A percentile compares a stretch with the other conserved stretches of the same genome.
Evolutionary conservation across 2,329 filamentous ascomycete species (phyloP).

Genomic region (Onygenales sp.): DNA sequence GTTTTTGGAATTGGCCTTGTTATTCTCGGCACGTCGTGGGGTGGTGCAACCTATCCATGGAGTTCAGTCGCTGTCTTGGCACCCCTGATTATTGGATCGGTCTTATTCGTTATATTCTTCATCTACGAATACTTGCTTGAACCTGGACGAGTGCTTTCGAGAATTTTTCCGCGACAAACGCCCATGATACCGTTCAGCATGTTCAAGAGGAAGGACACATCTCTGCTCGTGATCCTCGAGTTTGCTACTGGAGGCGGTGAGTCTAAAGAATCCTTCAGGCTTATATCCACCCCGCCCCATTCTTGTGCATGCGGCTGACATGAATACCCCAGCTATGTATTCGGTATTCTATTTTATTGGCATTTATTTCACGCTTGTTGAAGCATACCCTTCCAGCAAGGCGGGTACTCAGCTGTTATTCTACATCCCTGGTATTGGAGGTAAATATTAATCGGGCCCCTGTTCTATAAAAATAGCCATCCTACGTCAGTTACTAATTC

Average conservation of each 20-base stretch:
- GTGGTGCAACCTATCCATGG: constrained; percentile 46
- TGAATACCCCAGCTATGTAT: constrained; percentile 25
- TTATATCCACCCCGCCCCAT: neutral
- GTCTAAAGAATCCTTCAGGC: constrained; percentile 7
- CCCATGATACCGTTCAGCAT: constrained; percentile 57
- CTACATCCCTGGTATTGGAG: constrained; percentile 54
- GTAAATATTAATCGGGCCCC: constrained; percentile 23
- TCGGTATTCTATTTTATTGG: constrained; percentile 59
- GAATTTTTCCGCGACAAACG: constrained; percentile 44
- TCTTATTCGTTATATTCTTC: constrained; percentile 36
- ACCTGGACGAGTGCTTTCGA: constrained; percentile 38
- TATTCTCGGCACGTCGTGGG: constrained; percentile 49
- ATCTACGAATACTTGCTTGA: constrained; percentile 48
- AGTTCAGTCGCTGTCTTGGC: constrained; percentile 39
- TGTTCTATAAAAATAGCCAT: neutral
- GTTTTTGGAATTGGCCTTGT: constrained; percentile 45
- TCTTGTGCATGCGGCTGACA: neutral
- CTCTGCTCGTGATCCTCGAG: constrained; percentile 53
- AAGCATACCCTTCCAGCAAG: constrained; percentile 41
- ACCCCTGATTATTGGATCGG: constrained; percentile 38
- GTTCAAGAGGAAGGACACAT: constrained; percentile 48
- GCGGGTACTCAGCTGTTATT: constrained; percentile 52
- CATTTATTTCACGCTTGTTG: constrained; percentile 57
- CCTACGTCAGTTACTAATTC: neutral
- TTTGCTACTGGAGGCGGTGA: constrained; percentile 48